These are phyloP conservation scores for Collybia sp. DNA, from an alignment of 768 basidiomycete species.

Conservation along the genomic window DNA sequence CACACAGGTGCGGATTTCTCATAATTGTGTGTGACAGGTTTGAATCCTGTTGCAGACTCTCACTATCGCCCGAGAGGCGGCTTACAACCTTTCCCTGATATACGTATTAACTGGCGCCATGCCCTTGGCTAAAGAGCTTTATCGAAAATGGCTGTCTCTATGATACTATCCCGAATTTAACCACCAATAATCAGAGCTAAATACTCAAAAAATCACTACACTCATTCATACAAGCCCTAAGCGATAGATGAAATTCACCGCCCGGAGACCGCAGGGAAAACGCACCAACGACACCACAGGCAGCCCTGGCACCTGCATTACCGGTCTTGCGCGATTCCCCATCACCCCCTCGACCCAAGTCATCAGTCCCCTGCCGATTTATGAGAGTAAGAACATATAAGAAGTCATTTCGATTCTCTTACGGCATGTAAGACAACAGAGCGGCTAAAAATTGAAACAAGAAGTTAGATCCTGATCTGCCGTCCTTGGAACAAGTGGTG, in stretches of 20 bases:
- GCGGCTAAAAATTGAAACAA: slow-evolving; percentile 35
- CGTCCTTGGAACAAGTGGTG: too few species aligned
- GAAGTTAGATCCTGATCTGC: neutral
- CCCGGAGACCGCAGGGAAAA: neutral
- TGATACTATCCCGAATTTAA: too few species aligned
- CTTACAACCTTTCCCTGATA: slow-evolving; percentile 84
- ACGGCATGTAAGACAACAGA: slow-evolving; percentile 74
- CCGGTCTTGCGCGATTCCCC: slow-evolving; percentile 74
- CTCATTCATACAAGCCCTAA: too few species aligned
- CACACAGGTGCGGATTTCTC: slow-evolving; percentile 21
- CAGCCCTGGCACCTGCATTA: slow-evolving; percentile 71
- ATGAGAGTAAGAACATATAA: slow-evolving; percentile 2
- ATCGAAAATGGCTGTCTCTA: slow-evolving; percentile 79
- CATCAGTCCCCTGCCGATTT: slow-evolving; percentile 58
- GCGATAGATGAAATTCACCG: too few species aligned
- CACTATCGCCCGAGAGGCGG: slow-evolving; percentile 66
- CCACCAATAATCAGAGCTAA: too few species aligned
- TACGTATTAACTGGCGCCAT: slow-evolving; percentile 76
- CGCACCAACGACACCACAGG: slow-evolving; percentile 77
- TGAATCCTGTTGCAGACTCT: slow-evolving; percentile 27
- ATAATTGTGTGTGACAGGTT: slow-evolving; percentile 1
- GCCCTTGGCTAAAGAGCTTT: slow-evolving; percentile 63
- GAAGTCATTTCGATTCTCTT: slow-evolving; percentile 12
- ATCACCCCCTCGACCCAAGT: slow-evolving; percentile 67
- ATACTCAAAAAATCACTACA: too few species aligned